These are phyloP conservation scores for Geotrichum candidum DNA, from an alignment of 1,139 yeast genomes.

Conservation along the genomic window DNA sequence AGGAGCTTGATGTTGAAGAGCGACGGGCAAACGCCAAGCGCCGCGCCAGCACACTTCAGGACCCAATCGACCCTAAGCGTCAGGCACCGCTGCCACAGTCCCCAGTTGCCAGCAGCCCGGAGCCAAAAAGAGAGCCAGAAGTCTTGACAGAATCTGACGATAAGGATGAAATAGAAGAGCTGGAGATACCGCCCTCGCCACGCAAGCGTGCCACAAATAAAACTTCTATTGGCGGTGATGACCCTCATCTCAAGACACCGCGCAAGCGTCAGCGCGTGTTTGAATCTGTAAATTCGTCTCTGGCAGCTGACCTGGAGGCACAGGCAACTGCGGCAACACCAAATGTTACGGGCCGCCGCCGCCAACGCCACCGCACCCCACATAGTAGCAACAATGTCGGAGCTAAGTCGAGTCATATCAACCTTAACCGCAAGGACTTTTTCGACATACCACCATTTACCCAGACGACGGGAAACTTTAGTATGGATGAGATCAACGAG, in stretches of 20 bases:
- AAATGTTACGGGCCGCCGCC: neutral
- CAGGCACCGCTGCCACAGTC: neutral
- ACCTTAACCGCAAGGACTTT: conserved; percentile 19
- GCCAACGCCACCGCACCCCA: neutral
- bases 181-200: neutral
- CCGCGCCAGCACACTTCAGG: neutral
- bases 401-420: neutral
- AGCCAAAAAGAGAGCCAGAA: neutral
- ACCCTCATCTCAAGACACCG: conserved; percentile 1
- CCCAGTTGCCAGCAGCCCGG: neutral
- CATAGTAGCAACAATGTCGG: neutral
- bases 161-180: neutral
- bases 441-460: conserved; percentile 39
- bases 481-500: conserved; percentile 31
- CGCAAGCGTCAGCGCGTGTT: conserved; percentile 3
- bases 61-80: neutral
- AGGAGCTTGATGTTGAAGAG: conserved; percentile 2
- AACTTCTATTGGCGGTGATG: neutral
- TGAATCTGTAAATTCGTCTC: neutral
- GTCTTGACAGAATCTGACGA: neutral
- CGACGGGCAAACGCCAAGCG: neutral
- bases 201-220: conserved; percentile 2
- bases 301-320: neutral
- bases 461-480: conserved; percentile 38
- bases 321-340: neutral